phyloP scores from a whole-genome alignment of 2,329 filamentous ascomycete genomes.

The Aureobasidium lini region DNA sequence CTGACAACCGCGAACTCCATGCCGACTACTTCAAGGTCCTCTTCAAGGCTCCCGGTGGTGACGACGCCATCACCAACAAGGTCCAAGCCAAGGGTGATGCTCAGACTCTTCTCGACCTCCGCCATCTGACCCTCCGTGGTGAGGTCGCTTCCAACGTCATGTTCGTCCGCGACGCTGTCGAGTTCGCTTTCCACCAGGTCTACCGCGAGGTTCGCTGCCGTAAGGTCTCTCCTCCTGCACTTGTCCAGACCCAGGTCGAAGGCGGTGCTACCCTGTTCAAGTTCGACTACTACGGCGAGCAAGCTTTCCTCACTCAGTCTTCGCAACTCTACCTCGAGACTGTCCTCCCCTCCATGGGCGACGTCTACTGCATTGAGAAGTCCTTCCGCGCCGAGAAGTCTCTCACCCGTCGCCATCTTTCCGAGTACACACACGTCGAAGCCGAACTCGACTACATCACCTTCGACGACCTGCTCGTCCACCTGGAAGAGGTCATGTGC shows the following conservation, averaged over 20 bases:
- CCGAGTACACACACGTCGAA: conserved; percentile 96
- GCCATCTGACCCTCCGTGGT: conserved; percentile 77
- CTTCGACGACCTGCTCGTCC: conserved; percentile 79
- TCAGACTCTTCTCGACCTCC: conserved; percentile 69
- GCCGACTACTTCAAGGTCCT: conserved; percentile 73
- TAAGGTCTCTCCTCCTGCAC: conserved; percentile 81
- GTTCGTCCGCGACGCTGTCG: conserved; percentile 74
- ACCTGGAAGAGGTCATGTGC: conserved; percentile 84
- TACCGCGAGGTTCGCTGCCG: conserved; percentile 71
- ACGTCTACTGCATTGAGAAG: conserved; percentile 97
- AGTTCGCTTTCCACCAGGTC: conserved; percentile 70
- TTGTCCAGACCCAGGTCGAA: conserved; percentile 93
- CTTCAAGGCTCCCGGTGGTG: conserved; percentile 66
- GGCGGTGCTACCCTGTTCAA: conserved; percentile 86
- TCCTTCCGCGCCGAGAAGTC: conserved; percentile 98
- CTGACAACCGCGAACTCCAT: conserved; percentile 78
- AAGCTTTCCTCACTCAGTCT: conserved; percentile 90
- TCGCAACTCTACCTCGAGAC: conserved; percentile 98
- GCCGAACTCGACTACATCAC: conserved; percentile 93
- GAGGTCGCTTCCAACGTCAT: conserved; percentile 79
- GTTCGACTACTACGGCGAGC: conserved; percentile 81
- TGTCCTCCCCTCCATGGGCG: conserved; percentile 78
- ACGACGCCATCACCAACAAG: conserved; percentile 85
- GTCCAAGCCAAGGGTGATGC: conserved; percentile 61
- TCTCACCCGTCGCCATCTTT: conserved; percentile 84